Base-by-base conservation (phyloP, 1,284 basidiomycete genomes). In the Ustilago xerochloae region DNA sequence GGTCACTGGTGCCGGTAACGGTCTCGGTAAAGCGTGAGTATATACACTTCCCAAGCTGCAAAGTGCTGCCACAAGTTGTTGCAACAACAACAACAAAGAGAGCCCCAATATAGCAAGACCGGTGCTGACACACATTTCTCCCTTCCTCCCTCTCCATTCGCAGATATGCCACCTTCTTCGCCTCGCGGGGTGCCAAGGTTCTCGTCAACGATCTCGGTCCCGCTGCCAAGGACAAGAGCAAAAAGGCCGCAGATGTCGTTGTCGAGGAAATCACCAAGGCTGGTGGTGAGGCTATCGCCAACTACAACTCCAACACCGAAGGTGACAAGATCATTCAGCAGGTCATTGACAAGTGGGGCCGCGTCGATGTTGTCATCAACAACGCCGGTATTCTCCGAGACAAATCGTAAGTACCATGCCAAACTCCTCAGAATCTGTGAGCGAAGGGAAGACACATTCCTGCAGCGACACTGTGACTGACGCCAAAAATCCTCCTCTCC, bases 1-100 rank as follows among this genome's bases (percentile, higher is more conserved):
- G 78, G 87, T 99, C 74, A 99, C 97, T 49, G 97, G 97, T 61
- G 95, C 94, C 57, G 97, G 97, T 32, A 93, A 94, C 71, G 96
- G 97, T 35, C 89, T 99, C 24, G 96, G 96, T 56, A 91, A 90
- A 86, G 89, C 92, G 92, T 97, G 81, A 84, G 92, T 88, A 45
- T 20, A 39, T 2, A 43, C 1, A 12, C 6, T 6, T 22, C 38
- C 15, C 38, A 13, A 20, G 41, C 12, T 24, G 41, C 41, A n/a
- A n/a, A n/a, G n/a, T n/a, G 35, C 35, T 36, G 35, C 35, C 35
- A 36, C n/a, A n/a, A n/a, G n/a, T n/a, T n/a, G n/a, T n/a, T n/a
- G n/a, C n/a, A n/a, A n/a, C n/a, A n/a, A n/a, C n/a, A n/a, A n/a
- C n/a, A n/a, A n/a, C n/a, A n/a, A n/a, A n/a, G n/a, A n/a, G n/a